A percentile compares a stretch with the other conserved stretches of the same genome.
phyloP scores from a whole-genome alignment of 805 yeast species.

The Wickerhamiella nectarea region DNA sequence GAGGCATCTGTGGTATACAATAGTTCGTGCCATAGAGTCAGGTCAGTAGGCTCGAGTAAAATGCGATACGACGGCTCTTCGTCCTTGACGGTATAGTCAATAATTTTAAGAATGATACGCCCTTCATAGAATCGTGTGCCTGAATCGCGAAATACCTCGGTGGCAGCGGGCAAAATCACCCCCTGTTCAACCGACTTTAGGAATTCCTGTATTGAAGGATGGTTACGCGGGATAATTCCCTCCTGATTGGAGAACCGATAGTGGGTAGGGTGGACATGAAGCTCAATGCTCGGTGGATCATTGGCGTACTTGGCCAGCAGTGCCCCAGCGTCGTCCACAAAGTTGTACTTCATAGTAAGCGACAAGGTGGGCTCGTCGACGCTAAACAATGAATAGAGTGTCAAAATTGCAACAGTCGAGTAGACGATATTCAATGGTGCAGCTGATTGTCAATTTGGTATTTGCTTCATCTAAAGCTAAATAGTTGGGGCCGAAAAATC shows the following conservation, averaged over 20 bases:
- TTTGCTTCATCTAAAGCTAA: not conserved
- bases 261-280: constrained; percentile 85
- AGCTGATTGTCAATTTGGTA: too few relatives aligned
- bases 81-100: constrained; percentile 41
- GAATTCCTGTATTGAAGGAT: constrained; percentile 62
- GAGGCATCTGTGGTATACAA: constrained; percentile 73
- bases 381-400: too few relatives aligned
- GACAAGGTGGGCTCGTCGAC: not conserved
- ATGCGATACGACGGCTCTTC: constrained; percentile 45
- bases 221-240: constrained; percentile 68
- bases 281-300: constrained; percentile 67
- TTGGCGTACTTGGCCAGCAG: constrained; percentile 64
- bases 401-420: too few relatives aligned
- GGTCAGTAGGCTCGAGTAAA: constrained; percentile 62
- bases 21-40: constrained; percentile 73
- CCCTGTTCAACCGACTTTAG: constrained; percentile 66
- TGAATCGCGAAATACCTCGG: constrained; percentile 80
- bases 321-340: constrained; percentile 55
- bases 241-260: constrained; percentile 86
- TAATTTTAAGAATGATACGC: constrained; percentile 70
- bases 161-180: constrained; percentile 75
- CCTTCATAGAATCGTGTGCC: constrained; percentile 81
- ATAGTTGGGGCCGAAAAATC: too few relatives aligned
- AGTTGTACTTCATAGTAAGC: constrained; percentile 15
- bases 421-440: too few relatives aligned